Conservation (phyloP, 805 yeast genomes). For the Blastobotrys robertii region DNA sequence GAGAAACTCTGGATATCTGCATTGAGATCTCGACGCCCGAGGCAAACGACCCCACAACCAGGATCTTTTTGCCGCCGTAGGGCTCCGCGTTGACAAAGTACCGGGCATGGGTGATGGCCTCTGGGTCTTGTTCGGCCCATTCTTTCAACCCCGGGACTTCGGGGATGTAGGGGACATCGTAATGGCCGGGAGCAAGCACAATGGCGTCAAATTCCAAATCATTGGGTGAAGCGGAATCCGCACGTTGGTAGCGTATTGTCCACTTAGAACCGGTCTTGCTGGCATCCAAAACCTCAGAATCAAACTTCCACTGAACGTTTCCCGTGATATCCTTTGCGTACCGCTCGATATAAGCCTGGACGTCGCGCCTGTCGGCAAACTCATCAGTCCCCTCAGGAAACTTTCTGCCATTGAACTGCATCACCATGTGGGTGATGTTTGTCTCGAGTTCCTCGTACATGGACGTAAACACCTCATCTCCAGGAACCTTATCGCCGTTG, state of each 20-base stretch:
- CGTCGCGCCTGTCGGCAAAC: slow-evolving; percentile 55
- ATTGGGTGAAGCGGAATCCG: background rate
- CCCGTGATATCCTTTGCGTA: slow-evolving; percentile 31
- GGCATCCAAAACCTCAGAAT: background rate
- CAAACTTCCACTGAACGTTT: background rate
- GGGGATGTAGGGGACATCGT: slow-evolving; percentile 53
- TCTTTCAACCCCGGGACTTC: slow-evolving; percentile 41
- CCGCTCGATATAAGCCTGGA: slow-evolving; percentile 47
- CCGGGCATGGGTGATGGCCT: slow-evolving; percentile 47
- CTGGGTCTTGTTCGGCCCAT: slow-evolving; percentile 37
- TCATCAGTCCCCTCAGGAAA: slow-evolving; percentile 32
- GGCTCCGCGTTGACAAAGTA: slow-evolving; percentile 39
- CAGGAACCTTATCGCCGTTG: too few relatives aligned
- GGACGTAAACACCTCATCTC: slow-evolving; percentile 19
- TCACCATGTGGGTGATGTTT: slow-evolving; percentile 52
- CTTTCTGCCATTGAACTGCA: slow-evolving; percentile 43
- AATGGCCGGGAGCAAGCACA: slow-evolving; percentile 55
- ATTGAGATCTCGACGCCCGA: too few relatives aligned
- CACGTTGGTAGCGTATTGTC: background rate
- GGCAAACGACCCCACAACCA: slow-evolving; percentile 46
- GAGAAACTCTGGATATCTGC: too few relatives aligned
- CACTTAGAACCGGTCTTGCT: background rate
- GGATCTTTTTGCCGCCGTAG: slow-evolving; percentile 36
- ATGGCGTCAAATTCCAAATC: slow-evolving; percentile 44
- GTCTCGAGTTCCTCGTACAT: slow-evolving; percentile 62